Base-by-base conservation (phyloP, 768 basidiomycete genomes). In the Russula earlei region DNA sequence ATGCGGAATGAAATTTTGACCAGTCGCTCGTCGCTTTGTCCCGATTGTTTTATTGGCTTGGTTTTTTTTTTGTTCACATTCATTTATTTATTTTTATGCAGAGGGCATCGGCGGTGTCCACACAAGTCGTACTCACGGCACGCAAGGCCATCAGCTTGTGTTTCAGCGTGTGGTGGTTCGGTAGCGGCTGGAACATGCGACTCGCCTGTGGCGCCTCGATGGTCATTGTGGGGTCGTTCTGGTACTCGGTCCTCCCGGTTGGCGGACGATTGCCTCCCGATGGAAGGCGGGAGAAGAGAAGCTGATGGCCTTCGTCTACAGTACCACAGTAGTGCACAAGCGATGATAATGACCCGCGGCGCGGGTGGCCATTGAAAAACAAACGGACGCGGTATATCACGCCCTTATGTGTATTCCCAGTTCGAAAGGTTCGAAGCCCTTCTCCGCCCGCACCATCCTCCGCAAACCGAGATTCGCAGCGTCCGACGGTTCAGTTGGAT, bases 151-250 rank as follows among this genome's bases (percentile, higher is more conserved):
- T 89, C 45, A 87, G 84, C 59, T 75, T 93, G 20, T 84, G 81
- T 62, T 79, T 91, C 56, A 87, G 84, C 63, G 84, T 93, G 8
- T 89, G 86, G 85, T 90, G 81, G 79, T 91, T 90, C 64, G 83
- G 83, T 2, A 82, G 79, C 58, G 81, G 80, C 5, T 83, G 85
- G 80, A 87, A 87, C 56, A 53, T 66, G 0, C 79, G 81, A 56
- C 71, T 91, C 22, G 82, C 74, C 0, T 36, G 75, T 5, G 91
- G 91, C 22, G 87, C 87, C 4, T 69, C 66, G 4, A 81, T 91
- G 80, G 91, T 93, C 3, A 82, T 90, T 60, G 50, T 75, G 4
- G 86, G 86, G 20, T 85, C 83, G 56, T 64, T 84, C 12, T 59
- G 83, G 63, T 88, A 86, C 67, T 62, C 68, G 24, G 44, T 56